These are phyloP conservation scores for Lactarius deliciosus DNA, from an alignment of 768 basidiomycete genomes.

Conservation along the genomic window DNA sequence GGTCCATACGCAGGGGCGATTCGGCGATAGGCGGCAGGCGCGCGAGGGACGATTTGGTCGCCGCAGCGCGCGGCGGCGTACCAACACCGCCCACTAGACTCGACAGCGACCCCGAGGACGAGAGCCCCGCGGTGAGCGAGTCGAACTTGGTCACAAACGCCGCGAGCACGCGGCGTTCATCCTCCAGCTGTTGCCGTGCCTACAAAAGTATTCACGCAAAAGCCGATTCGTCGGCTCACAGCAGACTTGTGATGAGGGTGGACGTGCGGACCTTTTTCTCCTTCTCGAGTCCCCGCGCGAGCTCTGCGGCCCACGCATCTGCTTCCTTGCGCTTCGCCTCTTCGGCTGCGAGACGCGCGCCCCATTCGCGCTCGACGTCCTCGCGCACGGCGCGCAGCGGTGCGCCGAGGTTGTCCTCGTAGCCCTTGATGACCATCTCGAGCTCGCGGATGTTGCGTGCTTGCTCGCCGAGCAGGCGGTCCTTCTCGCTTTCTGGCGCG, in stretches of 20 bases:
- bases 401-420: constrained; percentile 72
- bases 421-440: constrained; percentile 66
- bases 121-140: constrained; percentile 52
- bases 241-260: not conserved
- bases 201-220: constrained; percentile 29
- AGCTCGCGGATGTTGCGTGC: constrained; percentile 74
- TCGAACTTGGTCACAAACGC: constrained; percentile 85
- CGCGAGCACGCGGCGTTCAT: constrained; percentile 73
- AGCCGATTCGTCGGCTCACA: constrained; percentile 1
- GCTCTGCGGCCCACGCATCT: constrained; percentile 70
- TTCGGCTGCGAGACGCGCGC: constrained; percentile 57
- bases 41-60: constrained; percentile 32
- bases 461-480: constrained; percentile 70
- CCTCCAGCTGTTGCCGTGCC: constrained; percentile 65
- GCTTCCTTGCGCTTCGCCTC: constrained; percentile 60
- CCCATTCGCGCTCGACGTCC: constrained; percentile 76
- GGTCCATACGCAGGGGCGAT: constrained; percentile 54
- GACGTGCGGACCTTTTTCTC: constrained; percentile 60
- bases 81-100: constrained; percentile 4
- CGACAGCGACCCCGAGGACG: constrained; percentile 10
- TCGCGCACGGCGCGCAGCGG: constrained; percentile 63
- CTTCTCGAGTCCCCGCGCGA: constrained; percentile 73
- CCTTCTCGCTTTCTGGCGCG: constrained; percentile 71
- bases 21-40: constrained; percentile 36
- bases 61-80: constrained; percentile 34